Evolutionary conservation across 495 filamentous ascomycete genomes (phyloP).

Genomic region (Massariosphaeria phaeospora): DNA sequence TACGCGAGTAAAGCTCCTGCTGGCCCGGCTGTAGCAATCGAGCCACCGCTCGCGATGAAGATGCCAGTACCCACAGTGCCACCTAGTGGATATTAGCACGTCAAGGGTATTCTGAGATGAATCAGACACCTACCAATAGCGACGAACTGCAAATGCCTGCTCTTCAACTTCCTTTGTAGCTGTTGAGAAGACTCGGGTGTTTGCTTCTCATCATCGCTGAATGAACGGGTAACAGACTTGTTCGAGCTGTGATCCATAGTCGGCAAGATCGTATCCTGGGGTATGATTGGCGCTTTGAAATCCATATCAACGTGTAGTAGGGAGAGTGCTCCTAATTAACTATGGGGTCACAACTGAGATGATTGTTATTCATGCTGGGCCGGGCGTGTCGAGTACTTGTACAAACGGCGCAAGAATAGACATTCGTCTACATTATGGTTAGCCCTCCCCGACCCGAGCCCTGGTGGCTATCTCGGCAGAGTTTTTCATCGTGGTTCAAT

Average conservation of each 20-base stretch:
- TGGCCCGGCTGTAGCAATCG: slow-evolving; percentile 29
- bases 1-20: slow-evolving; percentile 32
- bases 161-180: slow-evolving; percentile 46
- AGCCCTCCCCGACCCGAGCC: too few species aligned
- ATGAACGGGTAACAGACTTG: slow-evolving; percentile 17
- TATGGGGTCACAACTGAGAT: background rate
- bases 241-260: slow-evolving; percentile 6
- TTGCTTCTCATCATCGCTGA: slow-evolving; percentile 28
- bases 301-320: background rate
- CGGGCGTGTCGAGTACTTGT: background rate
- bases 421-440: too few species aligned
- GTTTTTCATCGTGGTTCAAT: slow-evolving; percentile 24
- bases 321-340: too few species aligned
- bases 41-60: slow-evolving; percentile 39
- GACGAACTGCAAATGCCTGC: slow-evolving; percentile 71
- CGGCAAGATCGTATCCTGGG: background rate
- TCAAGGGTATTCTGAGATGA: background rate
- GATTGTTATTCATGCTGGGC: background rate
- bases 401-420: too few species aligned
- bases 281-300: background rate
- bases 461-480: too few species aligned
- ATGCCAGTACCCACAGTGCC: slow-evolving; percentile 32
- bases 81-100: slow-evolving; percentile 33
- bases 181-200: background rate
- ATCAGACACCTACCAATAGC: slow-evolving; percentile 53